Evolutionary conservation across 352 stramenopile species (phyloP).

Genomic region (Hyaloperonospora brassicae): DNA sequence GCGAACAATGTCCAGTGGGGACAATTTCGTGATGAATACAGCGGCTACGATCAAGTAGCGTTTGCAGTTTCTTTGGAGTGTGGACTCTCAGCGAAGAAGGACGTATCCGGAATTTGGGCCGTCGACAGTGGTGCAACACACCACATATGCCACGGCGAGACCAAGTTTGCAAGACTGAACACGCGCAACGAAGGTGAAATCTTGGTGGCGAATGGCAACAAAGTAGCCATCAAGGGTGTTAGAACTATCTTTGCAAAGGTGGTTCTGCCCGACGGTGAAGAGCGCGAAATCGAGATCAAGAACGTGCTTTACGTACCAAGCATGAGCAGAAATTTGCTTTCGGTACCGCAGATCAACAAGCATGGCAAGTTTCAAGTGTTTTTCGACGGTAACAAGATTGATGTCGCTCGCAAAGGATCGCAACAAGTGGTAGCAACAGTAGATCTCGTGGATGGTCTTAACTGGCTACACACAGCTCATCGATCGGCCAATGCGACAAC

Average conservation of each 20-base stretch:
- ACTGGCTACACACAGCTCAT: not conserved
- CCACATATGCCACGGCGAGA: not conserved
- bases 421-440: no score
- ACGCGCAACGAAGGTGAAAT: not conserved
- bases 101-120: not conserved
- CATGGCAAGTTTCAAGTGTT: no score
- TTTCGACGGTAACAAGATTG: no score
- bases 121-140: conserved; percentile 1
- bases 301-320: no score
- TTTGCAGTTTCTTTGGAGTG: not conserved
- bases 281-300: no score
- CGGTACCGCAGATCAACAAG: no score
- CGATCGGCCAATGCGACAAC: not conserved
- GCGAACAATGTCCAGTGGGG: not conserved
- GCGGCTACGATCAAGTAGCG: not conserved
- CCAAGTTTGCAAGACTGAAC: not conserved
- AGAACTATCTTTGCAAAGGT: no score
- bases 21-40: no score
- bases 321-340: no score
- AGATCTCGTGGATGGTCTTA: no score
- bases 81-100: not conserved
- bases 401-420: no score
- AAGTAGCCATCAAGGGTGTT: not conserved
- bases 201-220: not conserved
- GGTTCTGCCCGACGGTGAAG: no score